Evolutionary conservation across 2,329 filamentous ascomycete genomes (phyloP).

Genomic region (Ophiostoma ulmi): DNA sequence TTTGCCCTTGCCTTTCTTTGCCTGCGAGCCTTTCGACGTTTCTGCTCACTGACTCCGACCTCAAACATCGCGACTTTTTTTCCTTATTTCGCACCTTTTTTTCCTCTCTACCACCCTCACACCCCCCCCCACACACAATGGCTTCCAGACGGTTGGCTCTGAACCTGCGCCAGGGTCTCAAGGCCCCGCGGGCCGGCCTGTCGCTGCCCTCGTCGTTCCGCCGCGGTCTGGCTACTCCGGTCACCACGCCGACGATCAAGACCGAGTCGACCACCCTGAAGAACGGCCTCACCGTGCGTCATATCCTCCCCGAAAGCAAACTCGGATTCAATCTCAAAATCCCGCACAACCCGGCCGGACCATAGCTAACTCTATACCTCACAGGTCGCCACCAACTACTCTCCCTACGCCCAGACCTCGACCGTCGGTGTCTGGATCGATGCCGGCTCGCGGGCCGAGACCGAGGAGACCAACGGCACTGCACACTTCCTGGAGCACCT

Average conservation of each 20-base stretch:
- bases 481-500: conserved; percentile 99
- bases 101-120: background rate
- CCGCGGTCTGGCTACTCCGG: conserved; percentile 86
- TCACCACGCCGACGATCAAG: conserved; percentile 58
- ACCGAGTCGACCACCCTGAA: conserved; percentile 94
- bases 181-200: conserved; percentile 70
- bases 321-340: background rate
- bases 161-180: conserved; percentile 88
- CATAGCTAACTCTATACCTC: background rate
- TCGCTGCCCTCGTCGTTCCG: conserved; percentile 71
- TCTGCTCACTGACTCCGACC: background rate
- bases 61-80: conserved; percentile 31
- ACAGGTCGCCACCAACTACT: conserved; percentile 95
- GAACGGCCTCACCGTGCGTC: conserved; percentile 87
- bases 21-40: conserved; percentile 3
- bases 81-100: background rate
- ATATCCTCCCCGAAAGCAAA: conserved; percentile 25
- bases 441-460: conserved; percentile 96
- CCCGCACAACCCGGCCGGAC: background rate
- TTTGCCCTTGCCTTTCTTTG: conserved; percentile 14
- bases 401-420: conserved; percentile 95
- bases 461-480: conserved; percentile 96
- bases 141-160: conserved; percentile 95
- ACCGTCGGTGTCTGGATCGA: conserved; percentile 99
- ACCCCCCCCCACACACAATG: conserved; percentile 42